Evolutionary conservation across 2,329 filamentous ascomycete species (phyloP), one percentile per base, ranked within the genome.

Genomic region (Trichoderma semiorbis): DNA sequence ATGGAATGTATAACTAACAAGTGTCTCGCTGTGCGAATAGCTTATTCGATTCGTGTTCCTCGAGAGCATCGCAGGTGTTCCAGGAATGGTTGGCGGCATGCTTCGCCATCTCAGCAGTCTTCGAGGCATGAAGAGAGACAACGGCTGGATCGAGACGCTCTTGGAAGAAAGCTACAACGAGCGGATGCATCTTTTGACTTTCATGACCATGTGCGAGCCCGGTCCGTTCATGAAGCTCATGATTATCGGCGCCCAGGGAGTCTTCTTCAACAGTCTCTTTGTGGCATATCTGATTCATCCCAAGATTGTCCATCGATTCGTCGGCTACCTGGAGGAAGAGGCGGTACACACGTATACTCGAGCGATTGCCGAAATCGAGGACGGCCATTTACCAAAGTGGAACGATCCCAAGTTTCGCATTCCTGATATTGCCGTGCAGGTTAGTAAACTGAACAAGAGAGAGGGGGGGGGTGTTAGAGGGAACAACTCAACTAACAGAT

Each of bases 11-110:
- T 30, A 26, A 7, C 60, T 24, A 34, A 69, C 43, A 11, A 36
- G 34, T 28, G 8, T 7, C 43, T 60, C 16, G 32, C 6, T n/a
- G 3, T 36, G 26, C 24, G 18, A 28, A 66, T 24, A 85, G 85
- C 86, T 98, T 76, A 89, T 93, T 63, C 89, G 95, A 7, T 95
- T 97, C 78, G 88, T 99, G 76, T 99, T 99, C 81, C 87, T 99
- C 39, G 96, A 99, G 81, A 95, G 92, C 63, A 93, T 99, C 50
- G 96, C 96, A 14, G 96, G 94, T 39, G 96, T 98, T 0, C 96
- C 96, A 0, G 96, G 96, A 8, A 98, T 98, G 94, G 95, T 98
- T 0, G 96, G 92, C 0, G 96, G 94, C 26, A 98, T 97, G 93
- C 85, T 98, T 18, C 87, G 96, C 39, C 96, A 99, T 82, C 86